Conservation (phyloP, 495 filamentous ascomycete genomes). For the Aspergillus campestris region DNA sequence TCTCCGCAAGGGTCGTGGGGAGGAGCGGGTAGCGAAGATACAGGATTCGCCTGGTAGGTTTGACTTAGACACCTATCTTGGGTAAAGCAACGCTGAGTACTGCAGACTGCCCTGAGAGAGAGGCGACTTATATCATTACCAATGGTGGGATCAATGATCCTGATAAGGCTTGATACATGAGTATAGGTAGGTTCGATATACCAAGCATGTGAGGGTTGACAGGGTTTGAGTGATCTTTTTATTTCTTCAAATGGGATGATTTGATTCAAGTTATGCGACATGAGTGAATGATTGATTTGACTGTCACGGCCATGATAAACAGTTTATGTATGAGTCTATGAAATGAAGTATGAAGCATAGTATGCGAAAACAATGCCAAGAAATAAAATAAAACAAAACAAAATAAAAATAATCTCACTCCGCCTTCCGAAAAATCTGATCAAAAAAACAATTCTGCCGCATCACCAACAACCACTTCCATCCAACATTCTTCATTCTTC, state of each 20-base stretch:
- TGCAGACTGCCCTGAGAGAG: constrained; percentile 63
- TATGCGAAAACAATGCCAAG: too few species aligned
- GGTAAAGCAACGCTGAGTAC: constrained; percentile 2
- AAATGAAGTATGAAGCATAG: too few species aligned
- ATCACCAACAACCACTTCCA: too few species aligned
- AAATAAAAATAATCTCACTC: too few species aligned
- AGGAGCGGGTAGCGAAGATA: constrained; percentile 74
- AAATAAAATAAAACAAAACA: too few species aligned
- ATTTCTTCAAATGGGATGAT: not conserved
- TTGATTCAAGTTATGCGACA: not conserved
- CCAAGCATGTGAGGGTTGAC: not conserved
- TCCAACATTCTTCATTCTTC: too few species aligned
- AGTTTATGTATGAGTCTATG: too few species aligned
- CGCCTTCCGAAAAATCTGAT: too few species aligned
- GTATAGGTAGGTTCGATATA: not conserved
- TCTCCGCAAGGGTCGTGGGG: constrained; percentile 67
- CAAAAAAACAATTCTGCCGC: too few species aligned
- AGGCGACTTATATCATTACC: constrained; percentile 73
- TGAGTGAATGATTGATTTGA: not conserved
- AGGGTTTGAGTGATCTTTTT: not conserved
- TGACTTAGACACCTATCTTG: not conserved
- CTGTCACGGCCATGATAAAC: not conserved
- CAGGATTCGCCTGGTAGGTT: constrained; percentile 66
- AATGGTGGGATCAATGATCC: constrained; percentile 70
- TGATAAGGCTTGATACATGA: constrained; percentile 41